Evolutionary conservation across 164 flowering plant species (phyloP).

Genomic region (Kingdonia uniflora): DNA sequence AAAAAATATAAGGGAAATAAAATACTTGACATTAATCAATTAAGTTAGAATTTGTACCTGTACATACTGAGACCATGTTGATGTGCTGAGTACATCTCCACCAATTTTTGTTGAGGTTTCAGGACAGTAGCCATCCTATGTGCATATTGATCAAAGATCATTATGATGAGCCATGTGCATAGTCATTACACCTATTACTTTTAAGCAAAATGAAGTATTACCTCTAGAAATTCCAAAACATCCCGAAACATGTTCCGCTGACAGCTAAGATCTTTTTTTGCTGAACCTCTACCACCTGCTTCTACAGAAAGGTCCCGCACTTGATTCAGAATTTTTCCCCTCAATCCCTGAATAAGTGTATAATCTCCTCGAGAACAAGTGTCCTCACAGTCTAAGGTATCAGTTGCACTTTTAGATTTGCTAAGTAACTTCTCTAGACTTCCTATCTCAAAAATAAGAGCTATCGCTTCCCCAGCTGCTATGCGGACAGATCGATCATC

Average conservation of each 20-base stretch:
- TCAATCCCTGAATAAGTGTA: conserved; percentile 47
- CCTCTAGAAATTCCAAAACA: conserved; percentile 77
- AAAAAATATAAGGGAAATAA: no score
- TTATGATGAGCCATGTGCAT: background rate
- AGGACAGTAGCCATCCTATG: conserved; percentile 66
- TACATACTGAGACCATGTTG: conserved; percentile 66
- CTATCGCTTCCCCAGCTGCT: conserved; percentile 94
- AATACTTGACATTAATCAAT: background rate
- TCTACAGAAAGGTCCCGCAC: conserved; percentile 62
- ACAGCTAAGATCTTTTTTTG: conserved; percentile 77
- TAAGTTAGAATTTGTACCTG: conserved; percentile 42
- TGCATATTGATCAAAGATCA: background rate
- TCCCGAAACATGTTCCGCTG: conserved; percentile 75
- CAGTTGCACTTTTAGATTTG: conserved; percentile 28
- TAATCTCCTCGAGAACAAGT: conserved; percentile 5
- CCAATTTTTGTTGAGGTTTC: conserved; percentile 67
- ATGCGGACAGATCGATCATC: conserved; percentile 79
- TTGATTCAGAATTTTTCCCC: conserved; percentile 58
- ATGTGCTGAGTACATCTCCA: conserved; percentile 39
- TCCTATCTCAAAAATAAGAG: conserved; percentile 70
- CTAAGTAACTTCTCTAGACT: conserved; percentile 37
- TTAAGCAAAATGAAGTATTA: conserved; percentile 10
- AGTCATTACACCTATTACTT: background rate
- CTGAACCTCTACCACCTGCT: conserved; percentile 90
- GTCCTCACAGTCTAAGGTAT: conserved; percentile 21